Evolutionary conservation across 495 filamentous ascomycete species (phyloP), one percentile per base, ranked within the genome.

Genomic region (Parathielavia appendiculata): DNA sequence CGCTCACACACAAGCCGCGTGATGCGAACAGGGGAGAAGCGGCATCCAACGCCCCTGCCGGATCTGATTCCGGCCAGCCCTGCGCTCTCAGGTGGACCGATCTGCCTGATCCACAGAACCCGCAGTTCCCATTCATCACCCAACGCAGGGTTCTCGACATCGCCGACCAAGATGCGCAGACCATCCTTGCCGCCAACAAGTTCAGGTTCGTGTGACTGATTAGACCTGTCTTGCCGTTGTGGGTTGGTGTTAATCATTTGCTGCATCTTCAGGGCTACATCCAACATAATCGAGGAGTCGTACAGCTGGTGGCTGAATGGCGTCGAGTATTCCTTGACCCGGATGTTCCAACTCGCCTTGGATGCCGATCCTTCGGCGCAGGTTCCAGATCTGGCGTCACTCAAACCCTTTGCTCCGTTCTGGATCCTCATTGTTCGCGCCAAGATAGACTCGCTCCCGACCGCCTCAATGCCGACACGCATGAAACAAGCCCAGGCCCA

Each of bases 341-440:
- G 68, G 38, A 63, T 66, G 51, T 73, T 71, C 54, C 50, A 59
- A 12, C 56, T 66, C 10, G 39, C 58, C 0, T 22, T 50, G 20
- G 35, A 53, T 16, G n/a, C 61, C 32, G 54, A 65, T 1, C 57
- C 67, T 0, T 38, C 36, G 6, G n/a, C 63, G 40, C 30, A 46
- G 19, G 32, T 60, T 35, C 56, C 64, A 36, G 65, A 26, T 58
- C 61, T 57, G 26, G 62, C 56, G 51, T 54, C 41, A 0, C 54
- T 67, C 30, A 40, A 60, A 41, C 67, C 59, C 47, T 54, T 63
- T 38, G 62, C 39, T 2, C 65, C 57, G 0, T 63, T 44, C 35
- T 78, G 75, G 75, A 61, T 75, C 16, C 57, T 79, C 13, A 66
- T 68, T 44, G 69, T 79, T 40, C 74, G 74, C 32, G 54, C 70